Percentiles rank a stretch among this genome's conserved stretches.
These are phyloP conservation scores for Phytophthora kernoviae DNA, from an alignment of 352 stramenopile genomes.

Conservation along the genomic window DNA sequence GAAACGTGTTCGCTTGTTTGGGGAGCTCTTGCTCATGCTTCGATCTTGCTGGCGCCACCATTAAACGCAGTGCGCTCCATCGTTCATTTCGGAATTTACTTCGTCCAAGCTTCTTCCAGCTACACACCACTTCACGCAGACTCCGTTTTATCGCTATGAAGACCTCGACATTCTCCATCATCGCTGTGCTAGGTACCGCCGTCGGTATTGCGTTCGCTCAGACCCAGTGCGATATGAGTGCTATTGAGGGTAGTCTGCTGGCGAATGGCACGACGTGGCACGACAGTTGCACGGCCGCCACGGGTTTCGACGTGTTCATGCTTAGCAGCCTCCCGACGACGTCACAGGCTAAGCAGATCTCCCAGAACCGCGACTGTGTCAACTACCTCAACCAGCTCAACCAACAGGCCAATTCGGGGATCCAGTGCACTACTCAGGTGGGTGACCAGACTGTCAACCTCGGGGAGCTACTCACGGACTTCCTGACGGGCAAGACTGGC, in stretches of 20 bases:
- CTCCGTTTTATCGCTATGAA: slow-evolving; percentile 27
- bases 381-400: slow-evolving; percentile 78
- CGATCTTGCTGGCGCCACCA: background rate
- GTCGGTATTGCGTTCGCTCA: slow-evolving; percentile 20
- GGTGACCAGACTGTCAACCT: slow-evolving; percentile 45
- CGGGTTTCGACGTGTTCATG: slow-evolving; percentile 58
- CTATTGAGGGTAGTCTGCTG: slow-evolving; percentile 54
- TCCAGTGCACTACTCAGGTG: slow-evolving; percentile 55
- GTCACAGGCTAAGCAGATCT: slow-evolving; percentile 46
- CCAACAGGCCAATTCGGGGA: slow-evolving; percentile 55
- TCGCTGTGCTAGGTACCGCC: slow-evolving; percentile 15
- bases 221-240: slow-evolving; percentile 47
- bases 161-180: slow-evolving; percentile 18
- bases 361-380: slow-evolving; percentile 56
- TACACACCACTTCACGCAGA: background rate
- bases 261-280: slow-evolving; percentile 55
- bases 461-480: slow-evolving; percentile 43
- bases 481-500: slow-evolving; percentile 62
- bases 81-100: slow-evolving; percentile 26
- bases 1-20: background rate
- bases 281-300: slow-evolving; percentile 32
- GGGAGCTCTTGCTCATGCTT: background rate
- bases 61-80: background rate
- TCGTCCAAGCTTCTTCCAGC: background rate
- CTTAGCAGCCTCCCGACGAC: slow-evolving; percentile 45